Evolutionary conservation across 208 protist genomes (phyloP).

Genomic region (Trypanosoma congolense): DNA sequence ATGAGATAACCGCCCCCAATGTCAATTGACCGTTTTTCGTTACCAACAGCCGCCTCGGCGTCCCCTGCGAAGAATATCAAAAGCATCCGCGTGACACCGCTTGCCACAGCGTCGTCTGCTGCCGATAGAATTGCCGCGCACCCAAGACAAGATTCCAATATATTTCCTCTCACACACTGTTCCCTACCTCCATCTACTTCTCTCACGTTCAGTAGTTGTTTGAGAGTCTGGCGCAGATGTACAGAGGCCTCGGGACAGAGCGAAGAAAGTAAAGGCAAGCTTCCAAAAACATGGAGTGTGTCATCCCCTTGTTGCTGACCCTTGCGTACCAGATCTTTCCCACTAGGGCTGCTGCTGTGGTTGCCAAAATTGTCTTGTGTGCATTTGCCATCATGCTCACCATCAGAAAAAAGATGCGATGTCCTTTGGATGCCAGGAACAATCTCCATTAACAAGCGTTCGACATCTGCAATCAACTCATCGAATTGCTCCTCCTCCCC

Average conservation of each 20-base stretch:
- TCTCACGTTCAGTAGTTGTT: not conserved
- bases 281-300: constrained; percentile 13
- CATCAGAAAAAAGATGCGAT: not conserved
- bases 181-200: not conserved
- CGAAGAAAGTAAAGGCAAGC: constrained; percentile 15
- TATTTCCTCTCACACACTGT: constrained; percentile 1
- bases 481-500: not conserved
- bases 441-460: not conserved
- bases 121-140: constrained; percentile 13
- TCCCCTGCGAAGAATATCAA: constrained; percentile 31
- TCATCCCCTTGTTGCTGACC: constrained; percentile 6
- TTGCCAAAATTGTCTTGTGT: not conserved
- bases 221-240: constrained; percentile 3
- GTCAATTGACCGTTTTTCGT: not conserved
- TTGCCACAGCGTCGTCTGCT: constrained; percentile 1
- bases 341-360: not conserved
- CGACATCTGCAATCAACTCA: constrained; percentile 16
- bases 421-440: constrained; percentile 7
- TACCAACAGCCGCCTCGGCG: not conserved
- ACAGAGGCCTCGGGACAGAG: constrained; percentile 20
- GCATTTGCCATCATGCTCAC: no score
- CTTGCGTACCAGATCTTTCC: constrained; percentile 3
- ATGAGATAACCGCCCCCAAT: constrained; percentile 19
- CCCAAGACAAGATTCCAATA: constrained; percentile 24
- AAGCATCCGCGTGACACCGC: constrained; percentile 6